Conservation (phyloP, 148 eudicot species). For the Silene conica region DNA sequence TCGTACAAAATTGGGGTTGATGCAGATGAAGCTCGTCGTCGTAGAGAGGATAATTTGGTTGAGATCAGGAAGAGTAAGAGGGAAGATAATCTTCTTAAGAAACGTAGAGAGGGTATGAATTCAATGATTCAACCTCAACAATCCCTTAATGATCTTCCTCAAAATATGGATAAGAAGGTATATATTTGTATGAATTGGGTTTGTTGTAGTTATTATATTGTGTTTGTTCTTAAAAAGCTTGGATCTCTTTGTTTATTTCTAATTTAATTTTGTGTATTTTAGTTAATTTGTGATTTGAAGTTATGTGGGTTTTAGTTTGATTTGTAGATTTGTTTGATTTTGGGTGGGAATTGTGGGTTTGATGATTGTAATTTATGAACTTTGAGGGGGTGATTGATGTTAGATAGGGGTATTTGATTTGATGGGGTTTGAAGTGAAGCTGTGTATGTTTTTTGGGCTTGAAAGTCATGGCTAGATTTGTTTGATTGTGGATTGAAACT, state of each 20-base stretch:
- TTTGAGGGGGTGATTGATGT: slow-evolving; percentile 3
- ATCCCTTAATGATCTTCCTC: slow-evolving; percentile 43
- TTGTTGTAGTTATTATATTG: not conserved
- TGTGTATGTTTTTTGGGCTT: not conserved
- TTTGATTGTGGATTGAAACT: not conserved
- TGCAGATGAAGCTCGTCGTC: slow-evolving; percentile 82
- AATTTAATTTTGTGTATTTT: slow-evolving; percentile 6
- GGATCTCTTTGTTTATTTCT: slow-evolving; percentile 27
- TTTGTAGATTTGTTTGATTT: slow-evolving; percentile 8
- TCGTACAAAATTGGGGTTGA: slow-evolving; percentile 82
- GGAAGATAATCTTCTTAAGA: slow-evolving; percentile 76
- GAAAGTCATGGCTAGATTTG: too few species aligned
- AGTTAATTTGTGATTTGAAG: slow-evolving; percentile 2
- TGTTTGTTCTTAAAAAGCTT: not conserved
- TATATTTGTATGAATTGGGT: not conserved
- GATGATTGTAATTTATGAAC: not conserved
- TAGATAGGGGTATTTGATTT: too few species aligned
- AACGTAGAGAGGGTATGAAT: slow-evolving; percentile 66
- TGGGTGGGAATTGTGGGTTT: slow-evolving; percentile 1
- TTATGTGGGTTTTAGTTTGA: slow-evolving; percentile 5
- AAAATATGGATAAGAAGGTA: slow-evolving; percentile 59
- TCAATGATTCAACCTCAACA: slow-evolving; percentile 35
- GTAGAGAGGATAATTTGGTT: slow-evolving; percentile 84
- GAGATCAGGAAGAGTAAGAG: slow-evolving; percentile 93
- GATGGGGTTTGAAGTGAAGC: slow-evolving; percentile 3